Percentiles rank a stretch among this genome's conserved stretches.
Conservation (phyloP, 2,329 filamentous ascomycete species). For the Diplodia sapinea region DNA sequence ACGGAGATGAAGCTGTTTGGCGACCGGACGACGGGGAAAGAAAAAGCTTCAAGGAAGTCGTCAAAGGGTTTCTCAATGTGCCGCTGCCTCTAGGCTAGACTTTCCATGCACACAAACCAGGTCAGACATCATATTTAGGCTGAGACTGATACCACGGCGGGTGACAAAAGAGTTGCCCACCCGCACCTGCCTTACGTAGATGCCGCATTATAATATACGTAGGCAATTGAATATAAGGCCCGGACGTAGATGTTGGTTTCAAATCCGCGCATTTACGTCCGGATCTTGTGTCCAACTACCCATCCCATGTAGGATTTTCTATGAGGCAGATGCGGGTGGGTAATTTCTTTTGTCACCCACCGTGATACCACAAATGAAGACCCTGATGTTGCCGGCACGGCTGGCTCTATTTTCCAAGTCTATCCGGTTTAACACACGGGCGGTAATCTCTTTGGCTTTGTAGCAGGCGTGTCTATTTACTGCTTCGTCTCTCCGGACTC, state of each 20-base stretch:
- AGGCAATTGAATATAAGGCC: too few relatives aligned
- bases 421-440: background rate
- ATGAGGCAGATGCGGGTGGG: too few relatives aligned
- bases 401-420: background rate
- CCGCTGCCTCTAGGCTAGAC: background rate
- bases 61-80: background rate
- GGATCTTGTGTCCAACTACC: too few relatives aligned
- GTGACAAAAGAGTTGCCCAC: too few relatives aligned
- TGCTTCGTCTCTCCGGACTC: background rate
- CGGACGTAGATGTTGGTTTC: too few relatives aligned
- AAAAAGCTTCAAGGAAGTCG: constrained; percentile 1
- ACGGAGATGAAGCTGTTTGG: constrained; percentile 9
- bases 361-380: background rate
- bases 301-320: too few relatives aligned
- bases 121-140: background rate
- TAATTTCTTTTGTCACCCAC: too few relatives aligned
- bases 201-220: too few relatives aligned
- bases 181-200: too few relatives aligned
- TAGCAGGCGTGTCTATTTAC: background rate
- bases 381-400: background rate
- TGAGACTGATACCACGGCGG: background rate
- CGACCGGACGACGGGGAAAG: constrained; percentile 2
- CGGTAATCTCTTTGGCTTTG: background rate
- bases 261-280: too few relatives aligned
- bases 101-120: background rate